Base-by-base conservation (phyloP, 2,329 filamentous ascomycete species). In the Cercospora zeina region DNA sequence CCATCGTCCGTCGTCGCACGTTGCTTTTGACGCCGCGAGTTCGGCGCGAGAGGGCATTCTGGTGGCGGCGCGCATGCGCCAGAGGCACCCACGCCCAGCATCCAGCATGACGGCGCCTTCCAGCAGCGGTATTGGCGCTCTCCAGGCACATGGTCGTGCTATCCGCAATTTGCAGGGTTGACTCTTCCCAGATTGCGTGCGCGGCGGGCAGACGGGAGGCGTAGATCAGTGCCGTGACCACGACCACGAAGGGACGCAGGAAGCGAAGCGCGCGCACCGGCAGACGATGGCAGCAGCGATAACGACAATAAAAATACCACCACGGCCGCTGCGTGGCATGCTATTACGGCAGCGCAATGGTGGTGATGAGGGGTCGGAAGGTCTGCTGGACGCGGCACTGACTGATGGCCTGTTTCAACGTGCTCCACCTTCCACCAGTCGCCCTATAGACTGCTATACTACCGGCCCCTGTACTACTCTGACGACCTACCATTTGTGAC, bases 121-220 rank as follows among this genome's bases (percentile, higher is more conserved):
- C 47, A 21, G 47, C 13, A 8, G 13, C 47, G 30, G 47, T 16
- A 31, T 51, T 31, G 24, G 19, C 27, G n/a, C 30, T 51, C 30
- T 51, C 27, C 47, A 51, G 47, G 47, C 47, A 51, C 47, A 51
- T 51, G 47, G 47, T 30, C 47, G 47, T 33, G 47, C 13, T 21
- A 51, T 30, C 14, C 47, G 47, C 16, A 31, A 51, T 51, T 51
- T 51, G 47, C 47, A 51, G 47, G 47, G 47, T 51, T 51, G 47
- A 51, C 47, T 31, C 19, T 31, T 51, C 47, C 47, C 47, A 31
- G 24, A 51, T 51, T 31, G 27, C 47, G 11, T 51, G 47, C 47
- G 30, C 47, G 47, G 47, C 47, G 14, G 47, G 24, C 30, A 51
- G 24, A 33, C 47, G 47, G 47, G 47, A 51, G 47, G 47, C 47